A percentile compares a stretch with the other conserved stretches of the same genome.
phyloP scores from a whole-genome alignment of 1,284 basidiomycete species.

The Lignosus rhinocerotis region DNA sequence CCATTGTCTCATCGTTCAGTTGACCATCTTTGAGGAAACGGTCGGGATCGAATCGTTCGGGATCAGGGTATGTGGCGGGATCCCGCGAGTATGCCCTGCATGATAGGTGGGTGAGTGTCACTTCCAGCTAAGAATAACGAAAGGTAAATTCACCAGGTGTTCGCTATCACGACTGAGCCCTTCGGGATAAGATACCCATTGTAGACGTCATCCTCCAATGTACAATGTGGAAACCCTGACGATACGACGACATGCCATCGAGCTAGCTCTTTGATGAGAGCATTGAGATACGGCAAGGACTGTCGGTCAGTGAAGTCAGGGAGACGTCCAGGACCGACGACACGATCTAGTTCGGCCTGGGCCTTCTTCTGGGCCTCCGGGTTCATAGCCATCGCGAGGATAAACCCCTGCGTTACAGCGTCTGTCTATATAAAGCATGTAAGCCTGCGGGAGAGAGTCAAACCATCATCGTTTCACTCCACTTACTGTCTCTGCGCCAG shows the following conservation, averaged over 20 bases:
- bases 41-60: conserved; percentile 22
- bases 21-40: conserved; percentile 21
- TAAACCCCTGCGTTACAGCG: conserved; percentile 14
- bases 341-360: conserved; percentile 34
- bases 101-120: neutral
- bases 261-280: conserved; percentile 33
- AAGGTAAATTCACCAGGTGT: conserved; percentile 1
- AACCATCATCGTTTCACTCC: no score
- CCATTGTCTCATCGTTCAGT: neutral
- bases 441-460: no score
- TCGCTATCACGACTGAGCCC: conserved; percentile 5
- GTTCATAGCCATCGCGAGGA: conserved; percentile 32
- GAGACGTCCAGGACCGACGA: conserved; percentile 29
- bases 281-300: conserved; percentile 32
- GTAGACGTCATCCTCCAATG: conserved; percentile 10
- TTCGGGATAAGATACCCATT: conserved; percentile 11
- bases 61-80: conserved; percentile 16
- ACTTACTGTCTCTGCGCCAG: conserved; percentile 1
- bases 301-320: conserved; percentile 32
- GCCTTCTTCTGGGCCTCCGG: conserved; percentile 32
- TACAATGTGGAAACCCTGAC: conserved; percentile 6
- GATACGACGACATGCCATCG: conserved; percentile 30
- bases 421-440: neutral
- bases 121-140: neutral
- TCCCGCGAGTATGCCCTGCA: conserved; percentile 20